Percentiles rank a stretch among this genome's conserved stretches.
These are phyloP conservation scores for Carallia brachiata DNA, from an alignment of 345 rosid genomes.

Conservation along the genomic window DNA sequence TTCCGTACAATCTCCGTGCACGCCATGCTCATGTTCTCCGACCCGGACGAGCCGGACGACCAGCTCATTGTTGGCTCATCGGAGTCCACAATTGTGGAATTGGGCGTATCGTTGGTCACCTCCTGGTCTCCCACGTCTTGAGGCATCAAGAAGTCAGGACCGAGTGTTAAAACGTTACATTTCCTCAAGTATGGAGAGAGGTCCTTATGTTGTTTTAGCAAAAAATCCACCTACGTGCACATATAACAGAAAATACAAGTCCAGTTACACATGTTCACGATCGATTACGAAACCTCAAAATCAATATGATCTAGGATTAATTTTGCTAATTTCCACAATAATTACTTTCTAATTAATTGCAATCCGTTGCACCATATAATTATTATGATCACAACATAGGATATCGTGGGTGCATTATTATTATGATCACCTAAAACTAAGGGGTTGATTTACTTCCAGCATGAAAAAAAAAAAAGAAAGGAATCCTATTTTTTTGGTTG, in stretches of 20 bases:
- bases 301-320: too few relatives aligned
- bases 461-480: too few relatives aligned
- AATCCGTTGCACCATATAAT: too few relatives aligned
- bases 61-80: constrained; percentile 71
- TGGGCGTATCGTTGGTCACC: constrained; percentile 48
- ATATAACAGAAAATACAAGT: background rate
- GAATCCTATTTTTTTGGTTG: too few relatives aligned
- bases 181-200: constrained; percentile 58
- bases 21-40: constrained; percentile 37
- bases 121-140: constrained; percentile 77
- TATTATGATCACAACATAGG: too few relatives aligned
- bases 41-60: constrained; percentile 67
- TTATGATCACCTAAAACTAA: too few relatives aligned
- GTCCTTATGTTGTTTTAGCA: constrained; percentile 70
- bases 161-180: constrained; percentile 65
- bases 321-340: too few relatives aligned
- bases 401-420: too few relatives aligned
- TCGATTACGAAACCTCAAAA: too few relatives aligned
- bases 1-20: constrained; percentile 54
- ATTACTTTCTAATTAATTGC: too few relatives aligned
- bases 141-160: constrained; percentile 88
- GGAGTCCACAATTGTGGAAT: constrained; percentile 72
- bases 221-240: constrained; percentile 81
- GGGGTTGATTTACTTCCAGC: too few relatives aligned
- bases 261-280: too few relatives aligned